These are phyloP conservation scores for Aureobasidium zeae DNA, from an alignment of 2,329 filamentous ascomycete genomes.

Conservation along the genomic window DNA sequence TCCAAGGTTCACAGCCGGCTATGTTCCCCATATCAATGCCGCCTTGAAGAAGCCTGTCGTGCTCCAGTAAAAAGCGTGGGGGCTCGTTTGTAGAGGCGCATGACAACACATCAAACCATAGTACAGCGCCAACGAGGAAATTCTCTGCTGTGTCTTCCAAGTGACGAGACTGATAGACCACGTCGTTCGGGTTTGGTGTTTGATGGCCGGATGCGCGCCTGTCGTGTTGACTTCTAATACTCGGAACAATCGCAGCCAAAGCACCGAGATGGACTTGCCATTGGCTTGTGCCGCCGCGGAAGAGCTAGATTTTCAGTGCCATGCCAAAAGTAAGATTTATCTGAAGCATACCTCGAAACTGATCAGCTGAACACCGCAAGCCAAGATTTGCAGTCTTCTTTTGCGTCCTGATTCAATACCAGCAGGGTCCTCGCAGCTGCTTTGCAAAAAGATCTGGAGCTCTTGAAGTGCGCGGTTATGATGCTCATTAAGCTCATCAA, in stretches of 20 bases:
- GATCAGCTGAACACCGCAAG: constrained; percentile 14
- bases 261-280: constrained; percentile 11
- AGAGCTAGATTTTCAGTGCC: neutral
- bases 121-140: constrained; percentile 7
- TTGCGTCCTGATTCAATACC: neutral
- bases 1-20: constrained; percentile 10
- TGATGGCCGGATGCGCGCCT: neutral
- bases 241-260: constrained; percentile 4
- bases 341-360: constrained; percentile 6
- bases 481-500: constrained; percentile 13
- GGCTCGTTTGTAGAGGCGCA: constrained; percentile 7
- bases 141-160: constrained; percentile 11
- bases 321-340: neutral
- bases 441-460: constrained; percentile 14
- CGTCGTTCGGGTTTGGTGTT: neutral
- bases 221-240: neutral
- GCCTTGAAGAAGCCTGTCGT: neutral
- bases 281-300: constrained; percentile 12
- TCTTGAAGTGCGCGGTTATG: constrained; percentile 15
- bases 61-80: neutral
- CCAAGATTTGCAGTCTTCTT: constrained; percentile 10
- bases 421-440: constrained; percentile 9
- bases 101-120: constrained; percentile 14
- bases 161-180: neutral
- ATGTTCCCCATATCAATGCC: constrained; percentile 11